These are phyloP conservation scores for Aspergillus arachidicola DNA, from an alignment of 2,329 filamentous ascomycete genomes.

Conservation along the genomic window DNA sequence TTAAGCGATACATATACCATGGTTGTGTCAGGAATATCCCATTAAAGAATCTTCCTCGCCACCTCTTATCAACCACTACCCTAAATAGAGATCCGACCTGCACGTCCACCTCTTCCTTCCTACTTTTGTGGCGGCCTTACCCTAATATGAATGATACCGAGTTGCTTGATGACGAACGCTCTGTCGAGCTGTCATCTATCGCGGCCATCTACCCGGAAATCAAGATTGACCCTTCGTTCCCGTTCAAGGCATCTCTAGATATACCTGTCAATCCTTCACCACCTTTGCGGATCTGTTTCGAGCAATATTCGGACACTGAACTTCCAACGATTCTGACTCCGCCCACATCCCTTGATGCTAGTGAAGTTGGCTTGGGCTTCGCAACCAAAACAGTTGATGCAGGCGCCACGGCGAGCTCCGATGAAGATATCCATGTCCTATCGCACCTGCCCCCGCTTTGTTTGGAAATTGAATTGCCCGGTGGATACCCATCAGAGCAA, in stretches of 20 bases:
- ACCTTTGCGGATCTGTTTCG: conserved; percentile 53
- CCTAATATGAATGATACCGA: conserved; percentile 40
- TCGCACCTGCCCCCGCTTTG: conserved; percentile 60
- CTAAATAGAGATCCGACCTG: background rate
- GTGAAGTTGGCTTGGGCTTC: conserved; percentile 19
- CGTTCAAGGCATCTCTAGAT: conserved; percentile 56
- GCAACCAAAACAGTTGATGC: conserved; percentile 29
- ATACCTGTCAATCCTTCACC: conserved; percentile 57
- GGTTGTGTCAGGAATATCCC: conserved; percentile 1
- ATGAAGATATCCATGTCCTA: conserved; percentile 49
- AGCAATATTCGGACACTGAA: conserved; percentile 36
- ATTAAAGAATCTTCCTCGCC: conserved; percentile 4
- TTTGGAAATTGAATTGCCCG: conserved; percentile 56
- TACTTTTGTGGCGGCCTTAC: conserved; percentile 3
- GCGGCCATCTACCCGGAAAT: conserved; percentile 66
- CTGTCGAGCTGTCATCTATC: conserved; percentile 61
- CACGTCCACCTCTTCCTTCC: background rate
- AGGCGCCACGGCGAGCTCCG: conserved; percentile 15
- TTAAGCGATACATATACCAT: conserved; percentile 6
- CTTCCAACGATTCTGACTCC: conserved; percentile 42
- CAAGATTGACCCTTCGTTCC: conserved; percentile 47
- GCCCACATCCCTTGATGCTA: conserved; percentile 44
- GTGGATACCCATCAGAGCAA: conserved; percentile 57
- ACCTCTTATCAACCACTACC: background rate
- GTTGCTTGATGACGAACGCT: conserved; percentile 57